Evolutionary conservation across 1,139 yeast genomes (phyloP), one percentile per base, ranked within the genome.

Genomic region (Geotrichum aggregatum): DNA sequence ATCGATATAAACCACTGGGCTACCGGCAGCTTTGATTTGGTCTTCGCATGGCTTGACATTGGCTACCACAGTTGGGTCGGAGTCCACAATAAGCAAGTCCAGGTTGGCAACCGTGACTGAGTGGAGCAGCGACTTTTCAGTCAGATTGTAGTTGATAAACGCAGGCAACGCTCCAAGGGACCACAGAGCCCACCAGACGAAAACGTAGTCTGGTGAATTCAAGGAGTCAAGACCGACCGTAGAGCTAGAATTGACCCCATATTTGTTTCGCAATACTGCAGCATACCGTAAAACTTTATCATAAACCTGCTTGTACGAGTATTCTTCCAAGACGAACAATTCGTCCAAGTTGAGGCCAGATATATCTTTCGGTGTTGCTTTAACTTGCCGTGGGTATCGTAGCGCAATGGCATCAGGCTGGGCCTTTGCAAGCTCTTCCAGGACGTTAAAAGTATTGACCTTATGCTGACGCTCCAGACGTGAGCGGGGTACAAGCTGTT

Each of bases 101-200:
- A 86, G 78, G n/a, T 77, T 70, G 22, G 89, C 84, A 33, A 85
- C 79, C 60, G 79, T 79, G 63, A 91, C 73, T 60, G 96, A 88
- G 70, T 92, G 98, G 18, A 83, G 78, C 59, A 91, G 75, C 0
- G 96, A 84, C 55, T 77, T 76, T 44, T 86, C 92, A 52, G 78
- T 75, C 50, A 87, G 76, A 66, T 89, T 91, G 71, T 83, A 87
- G 70, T 91, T 91, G 63, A 91, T 71, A 61, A 91, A 85, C 1
- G 96, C 89, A 0, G 97, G 97, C 14, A 78, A 70, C 1, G 96
- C 96, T 28, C 98, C 97, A 49, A 91, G 75, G 62, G 88, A 86
- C 97, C 97, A 89, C 50, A 87, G 70, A 0, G 96, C 84, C 57
- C 87, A 75, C 95, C 96, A 87, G 43, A 86, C 66, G 52, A 89